Evolutionary conservation across 805 yeast genomes (phyloP), one percentile per base, ranked within the genome.

Genomic region (Candida alai): DNA sequence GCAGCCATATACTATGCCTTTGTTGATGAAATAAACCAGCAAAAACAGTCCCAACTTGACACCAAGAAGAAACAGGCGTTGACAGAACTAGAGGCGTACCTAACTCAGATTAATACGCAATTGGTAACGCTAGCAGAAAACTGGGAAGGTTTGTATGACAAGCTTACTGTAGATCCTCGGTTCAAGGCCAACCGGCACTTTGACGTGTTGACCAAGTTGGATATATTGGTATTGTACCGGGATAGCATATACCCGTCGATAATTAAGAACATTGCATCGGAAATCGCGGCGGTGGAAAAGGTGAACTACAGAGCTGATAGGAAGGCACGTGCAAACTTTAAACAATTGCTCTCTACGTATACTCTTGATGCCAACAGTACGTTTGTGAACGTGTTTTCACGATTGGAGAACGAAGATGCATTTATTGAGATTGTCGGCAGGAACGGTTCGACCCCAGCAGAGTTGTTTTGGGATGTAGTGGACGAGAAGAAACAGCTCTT

Each of bases 381-480:
- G 2, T 87, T 94, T 80, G 58, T 55, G 30, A 80, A 80, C 16
- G 48, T 84, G 2, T 66, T 74, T 26, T 60, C 70, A 0, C 39
- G 49, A 4, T 46, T 86, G 1, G 74, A 74, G 39, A 70, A 73
- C 20, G 82, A 80, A 40, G 65, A 63, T 29, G 59, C 75, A 11
- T 87, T 82, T 49, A 47, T 73, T 11, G 75, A 70, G 15, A 42
- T 87, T 23, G 67, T 87, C 37, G 95, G 94, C 0, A 69, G 88
- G 35, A 66, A 73, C 28, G 95, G 96, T 0, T 86, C 96, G 0
- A 70, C 78, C 1, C 82, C 95, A 1, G 49, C 80, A 26, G 95
- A 87, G 42, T 56, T 84, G 25, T 87, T 82, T 52, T 73, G 85
- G 74, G 95, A 88, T 52, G 48, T 73, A 0, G 68, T 82, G 3